Conservation (phyloP, 139 green algal species). For the Chlorella sp. region DNA sequence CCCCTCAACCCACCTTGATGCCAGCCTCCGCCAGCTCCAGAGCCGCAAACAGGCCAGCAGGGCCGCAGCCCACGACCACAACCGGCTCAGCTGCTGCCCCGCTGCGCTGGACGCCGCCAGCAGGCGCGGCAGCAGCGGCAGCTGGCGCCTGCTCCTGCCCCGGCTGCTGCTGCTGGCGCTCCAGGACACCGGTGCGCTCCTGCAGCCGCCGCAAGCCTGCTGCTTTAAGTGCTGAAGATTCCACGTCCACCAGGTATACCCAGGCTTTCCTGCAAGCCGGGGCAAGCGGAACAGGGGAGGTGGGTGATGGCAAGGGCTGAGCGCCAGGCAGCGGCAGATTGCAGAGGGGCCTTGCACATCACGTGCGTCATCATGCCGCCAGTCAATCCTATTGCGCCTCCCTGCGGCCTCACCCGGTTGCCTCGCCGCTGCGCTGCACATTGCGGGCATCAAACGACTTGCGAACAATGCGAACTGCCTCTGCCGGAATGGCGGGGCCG, state of each 20-base stretch:
- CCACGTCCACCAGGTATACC: slow-evolving; percentile 75
- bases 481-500: neutral
- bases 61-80: slow-evolving; percentile 69
- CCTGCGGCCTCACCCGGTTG: neutral
- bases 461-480: slow-evolving; percentile 49
- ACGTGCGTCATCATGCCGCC: neutral
- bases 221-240: slow-evolving; percentile 10
- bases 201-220: slow-evolving; percentile 14
- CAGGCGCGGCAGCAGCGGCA: neutral
- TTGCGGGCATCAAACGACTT: slow-evolving; percentile 66
- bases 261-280: slow-evolving; percentile 46
- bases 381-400: too few relatives aligned
- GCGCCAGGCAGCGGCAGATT: neutral
- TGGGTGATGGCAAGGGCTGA: neutral
- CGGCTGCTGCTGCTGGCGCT: slow-evolving; percentile 10
- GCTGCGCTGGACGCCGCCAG: neutral
- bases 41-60: slow-evolving; percentile 85
- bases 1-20: slow-evolving; percentile 5
- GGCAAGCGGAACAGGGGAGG: too few relatives aligned
- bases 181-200: slow-evolving; percentile 6
- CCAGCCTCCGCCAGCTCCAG: slow-evolving; percentile 70
- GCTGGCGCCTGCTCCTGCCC: neutral
- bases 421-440: neutral
- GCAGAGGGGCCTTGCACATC: too few relatives aligned
- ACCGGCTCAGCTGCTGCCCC: slow-evolving; percentile 33